phyloP scores from a whole-genome alignment of 768 basidiomycete species.

The Hypholoma fasciculare region DNA sequence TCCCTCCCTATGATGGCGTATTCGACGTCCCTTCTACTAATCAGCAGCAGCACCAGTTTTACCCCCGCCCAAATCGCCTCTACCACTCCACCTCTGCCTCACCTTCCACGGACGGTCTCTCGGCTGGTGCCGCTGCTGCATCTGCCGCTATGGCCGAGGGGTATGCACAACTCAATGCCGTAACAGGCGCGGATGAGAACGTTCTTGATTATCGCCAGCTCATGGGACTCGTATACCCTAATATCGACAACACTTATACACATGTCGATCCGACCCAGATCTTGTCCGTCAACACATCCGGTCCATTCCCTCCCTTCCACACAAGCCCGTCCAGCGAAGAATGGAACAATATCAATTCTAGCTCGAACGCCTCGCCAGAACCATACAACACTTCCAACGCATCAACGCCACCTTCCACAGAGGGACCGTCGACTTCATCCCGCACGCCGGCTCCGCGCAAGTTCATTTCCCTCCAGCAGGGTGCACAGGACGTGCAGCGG shows the following conservation, averaged over 20 bases:
- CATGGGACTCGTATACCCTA: slow-evolving; percentile 64
- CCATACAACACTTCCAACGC: slow-evolving; percentile 69
- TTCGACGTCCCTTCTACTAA: slow-evolving; percentile 48
- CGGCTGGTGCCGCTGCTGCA: slow-evolving; percentile 63
- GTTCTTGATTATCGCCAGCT: slow-evolving; percentile 64
- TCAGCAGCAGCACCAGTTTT: slow-evolving; percentile 18
- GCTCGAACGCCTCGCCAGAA: slow-evolving; percentile 75
- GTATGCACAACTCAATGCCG: slow-evolving; percentile 66
- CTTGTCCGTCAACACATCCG: slow-evolving; percentile 29
- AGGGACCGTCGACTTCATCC: slow-evolving; percentile 37
- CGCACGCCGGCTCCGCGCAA: slow-evolving; percentile 44
- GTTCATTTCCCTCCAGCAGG: slow-evolving; percentile 65
- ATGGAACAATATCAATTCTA: slow-evolving; percentile 71
- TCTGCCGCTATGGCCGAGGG: slow-evolving; percentile 72
- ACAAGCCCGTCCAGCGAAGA: slow-evolving; percentile 82
- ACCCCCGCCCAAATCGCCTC: slow-evolving; percentile 19
- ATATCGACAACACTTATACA: slow-evolving; percentile 54
- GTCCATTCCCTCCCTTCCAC: slow-evolving; percentile 55
- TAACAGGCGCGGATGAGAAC: slow-evolving; percentile 55
- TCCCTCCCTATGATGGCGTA: slow-evolving; percentile 62
- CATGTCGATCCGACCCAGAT: slow-evolving; percentile 96
- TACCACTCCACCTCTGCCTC: slow-evolving; percentile 29
- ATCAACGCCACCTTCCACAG: slow-evolving; percentile 71
- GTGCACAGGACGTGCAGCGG: slow-evolving; percentile 54
- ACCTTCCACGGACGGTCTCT: slow-evolving; percentile 49